phyloP scores from a whole-genome alignment of 768 basidiomycete genomes.

The Leccinellum rugosiceps region DNA sequence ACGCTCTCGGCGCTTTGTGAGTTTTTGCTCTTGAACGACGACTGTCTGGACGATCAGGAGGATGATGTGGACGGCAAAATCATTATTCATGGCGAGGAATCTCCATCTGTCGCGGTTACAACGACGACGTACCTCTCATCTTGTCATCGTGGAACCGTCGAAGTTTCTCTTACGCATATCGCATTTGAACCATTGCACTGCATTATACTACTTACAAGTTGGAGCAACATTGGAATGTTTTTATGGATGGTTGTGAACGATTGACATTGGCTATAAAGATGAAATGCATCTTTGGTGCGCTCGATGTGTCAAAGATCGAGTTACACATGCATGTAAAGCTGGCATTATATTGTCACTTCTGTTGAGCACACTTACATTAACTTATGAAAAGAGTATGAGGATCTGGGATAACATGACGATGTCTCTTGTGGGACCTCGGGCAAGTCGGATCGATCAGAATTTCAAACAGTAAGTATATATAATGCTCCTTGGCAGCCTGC shows the following conservation, averaged over 20 bases:
- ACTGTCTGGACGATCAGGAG: background rate
- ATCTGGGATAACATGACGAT: no score
- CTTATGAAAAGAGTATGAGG: no score
- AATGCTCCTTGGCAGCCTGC: no score
- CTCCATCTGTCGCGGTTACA: background rate
- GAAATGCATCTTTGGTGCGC: no score
- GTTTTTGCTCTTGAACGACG: background rate
- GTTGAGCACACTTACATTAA: no score
- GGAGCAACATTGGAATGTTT: background rate
- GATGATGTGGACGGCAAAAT: background rate
- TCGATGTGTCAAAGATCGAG: no score
- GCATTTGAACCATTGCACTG: background rate
- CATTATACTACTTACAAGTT: background rate
- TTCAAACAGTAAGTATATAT: no score
- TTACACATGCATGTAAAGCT: no score
- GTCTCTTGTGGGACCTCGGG: no score
- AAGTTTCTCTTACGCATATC: background rate
- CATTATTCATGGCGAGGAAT: background rate
- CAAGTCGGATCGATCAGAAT: no score
- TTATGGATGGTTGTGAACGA: background rate
- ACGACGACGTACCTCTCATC: background rate
- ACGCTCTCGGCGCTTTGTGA: conserved; percentile 33
- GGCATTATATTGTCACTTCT: no score
- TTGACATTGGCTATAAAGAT: background rate
- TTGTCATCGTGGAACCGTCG: background rate